These are phyloP conservation scores for Linderina pennispora DNA, from an alignment of 192 early-diverging fungal genomes.

Conservation along the genomic window DNA sequence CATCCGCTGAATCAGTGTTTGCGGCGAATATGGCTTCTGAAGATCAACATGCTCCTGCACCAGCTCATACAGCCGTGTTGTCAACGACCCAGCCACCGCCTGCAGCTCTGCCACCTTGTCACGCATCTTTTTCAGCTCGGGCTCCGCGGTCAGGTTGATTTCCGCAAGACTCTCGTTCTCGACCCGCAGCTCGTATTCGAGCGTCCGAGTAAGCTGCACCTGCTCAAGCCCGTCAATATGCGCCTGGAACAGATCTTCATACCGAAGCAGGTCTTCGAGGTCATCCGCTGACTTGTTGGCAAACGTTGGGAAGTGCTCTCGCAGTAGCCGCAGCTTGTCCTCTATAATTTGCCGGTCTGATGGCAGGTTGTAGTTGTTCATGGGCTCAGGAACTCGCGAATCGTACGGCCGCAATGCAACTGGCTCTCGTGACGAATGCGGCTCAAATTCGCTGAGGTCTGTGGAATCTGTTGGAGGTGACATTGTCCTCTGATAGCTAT, in stretches of 20 bases:
- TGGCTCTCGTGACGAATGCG: background rate
- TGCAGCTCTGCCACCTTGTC: conserved; percentile 44
- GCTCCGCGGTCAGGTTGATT: conserved; percentile 36
- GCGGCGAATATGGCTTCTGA: conserved; percentile 43
- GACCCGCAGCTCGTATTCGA: conserved; percentile 42
- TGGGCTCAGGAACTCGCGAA: conserved; percentile 30
- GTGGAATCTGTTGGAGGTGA: background rate
- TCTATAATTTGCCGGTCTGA: conserved; percentile 8
- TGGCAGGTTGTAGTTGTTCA: conserved; percentile 47
- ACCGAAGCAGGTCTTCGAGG: conserved; percentile 42
- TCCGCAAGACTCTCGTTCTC: conserved; percentile 45
- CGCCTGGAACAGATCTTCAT: conserved; percentile 47
- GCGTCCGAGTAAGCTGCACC: conserved; percentile 45
- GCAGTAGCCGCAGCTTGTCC: conserved; percentile 21
- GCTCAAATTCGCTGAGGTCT: conserved; percentile 2
- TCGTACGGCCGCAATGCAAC: conserved; percentile 20
- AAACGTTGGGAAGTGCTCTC: conserved; percentile 46
- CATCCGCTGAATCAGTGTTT: conserved; percentile 18
- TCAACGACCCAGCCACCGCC: conserved; percentile 45
- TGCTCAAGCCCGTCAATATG: conserved; percentile 49
- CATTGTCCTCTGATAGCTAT: no score
- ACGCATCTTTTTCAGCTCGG: conserved; percentile 36
- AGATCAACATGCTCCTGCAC: conserved; percentile 43
- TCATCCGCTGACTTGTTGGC: conserved; percentile 49
- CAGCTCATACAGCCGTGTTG: conserved; percentile 40